Base-by-base conservation (phyloP, 2,329 filamentous ascomycete species). In the Albophoma yamanashiensis region DNA sequence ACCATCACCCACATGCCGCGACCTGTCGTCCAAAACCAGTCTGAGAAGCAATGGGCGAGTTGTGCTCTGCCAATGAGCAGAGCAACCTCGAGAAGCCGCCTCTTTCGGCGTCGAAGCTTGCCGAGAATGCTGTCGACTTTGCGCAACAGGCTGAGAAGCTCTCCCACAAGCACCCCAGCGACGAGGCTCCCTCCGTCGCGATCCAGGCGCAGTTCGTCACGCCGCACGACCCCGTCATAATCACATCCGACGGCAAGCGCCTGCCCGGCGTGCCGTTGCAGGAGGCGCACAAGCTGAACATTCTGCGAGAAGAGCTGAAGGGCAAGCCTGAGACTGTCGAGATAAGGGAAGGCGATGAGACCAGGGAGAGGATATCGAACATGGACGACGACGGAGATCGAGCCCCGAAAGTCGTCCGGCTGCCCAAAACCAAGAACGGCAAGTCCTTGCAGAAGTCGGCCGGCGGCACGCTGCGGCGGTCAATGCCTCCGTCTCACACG, bases 251-350 rank as follows among this genome's bases (percentile, higher is more conserved):
- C 68, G 88, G 88, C 38, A 79, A 82, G 55, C 78, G 88, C 45
- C 71, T 92, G 7, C 89, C 89, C 0, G 82, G 82, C 1, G 85
- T 92, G 1, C 88, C 89, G 1, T 69, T 91, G 5, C 77, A 82
- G 39, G 89, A 92, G 73, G 88, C 89, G 1, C 78, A 83, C 62
- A 88, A 85, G 68, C 78, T 92, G 60, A 92, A 92, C 68, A 68
- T 76, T 6, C 70, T 89, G 50, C 83, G 79, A 62, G 79, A 84
- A 50, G 76, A 81, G 45, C 67, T 81, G 20, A 63, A 74, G 17
- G 67, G 69, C 14, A 66, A 67, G 25, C 64, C 69, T 4, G 62
- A 68, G 55, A 66, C 62, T 12, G 67, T 66, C 14, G 66, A 70
- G 42, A 67, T 68, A 40, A 66, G 67, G 39, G 60, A 64, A 25